A percentile compares a stretch with the other conserved stretches of the same genome.
Evolutionary conservation across 75 land plant genomes (phyloP).

Genomic region (Selaginella tamariscina): DNA sequence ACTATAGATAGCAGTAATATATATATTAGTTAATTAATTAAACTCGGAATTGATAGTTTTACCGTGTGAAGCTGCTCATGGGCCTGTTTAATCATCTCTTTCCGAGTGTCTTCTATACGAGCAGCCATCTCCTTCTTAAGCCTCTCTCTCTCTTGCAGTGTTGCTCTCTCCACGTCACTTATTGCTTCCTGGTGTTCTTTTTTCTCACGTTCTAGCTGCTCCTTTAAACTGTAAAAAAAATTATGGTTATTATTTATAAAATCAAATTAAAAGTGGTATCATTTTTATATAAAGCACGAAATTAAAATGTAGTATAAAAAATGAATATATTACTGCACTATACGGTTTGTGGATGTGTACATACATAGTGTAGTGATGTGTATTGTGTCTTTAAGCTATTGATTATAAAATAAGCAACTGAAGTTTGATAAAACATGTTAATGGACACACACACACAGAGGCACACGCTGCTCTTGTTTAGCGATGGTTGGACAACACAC

Average conservation of each 20-base stretch:
- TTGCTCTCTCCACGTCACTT: conserved; percentile 24
- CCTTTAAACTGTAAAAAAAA: conserved; percentile 15
- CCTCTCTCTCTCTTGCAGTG: conserved; percentile 20
- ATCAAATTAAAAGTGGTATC: too few species aligned
- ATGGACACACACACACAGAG: not conserved
- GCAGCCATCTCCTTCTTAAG: conserved; percentile 27
- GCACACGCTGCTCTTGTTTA: too few species aligned
- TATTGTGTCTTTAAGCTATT: too few species aligned
- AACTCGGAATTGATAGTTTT: too few species aligned
- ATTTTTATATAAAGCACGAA: not conserved
- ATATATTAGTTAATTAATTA: too few species aligned
- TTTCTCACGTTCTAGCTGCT: conserved; percentile 18
- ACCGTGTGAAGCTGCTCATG: conserved; percentile 31
- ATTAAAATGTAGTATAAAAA: not conserved
- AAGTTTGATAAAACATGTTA: too few species aligned
- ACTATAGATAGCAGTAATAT: too few species aligned
- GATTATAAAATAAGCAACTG: not conserved
- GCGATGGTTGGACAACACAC: too few species aligned
- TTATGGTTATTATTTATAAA: not conserved
- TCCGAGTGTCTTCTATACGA: conserved; percentile 23
- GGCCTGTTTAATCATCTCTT: conserved; percentile 22
- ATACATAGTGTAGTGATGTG: too few species aligned
- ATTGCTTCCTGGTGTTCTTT: conserved; percentile 20
- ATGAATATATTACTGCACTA: too few species aligned
- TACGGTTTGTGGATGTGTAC: not conserved